Percentiles rank a stretch among this genome's conserved stretches.
phyloP scores from a whole-genome alignment of 202 grass and related monocot species.

The Zizania palustris region DNA sequence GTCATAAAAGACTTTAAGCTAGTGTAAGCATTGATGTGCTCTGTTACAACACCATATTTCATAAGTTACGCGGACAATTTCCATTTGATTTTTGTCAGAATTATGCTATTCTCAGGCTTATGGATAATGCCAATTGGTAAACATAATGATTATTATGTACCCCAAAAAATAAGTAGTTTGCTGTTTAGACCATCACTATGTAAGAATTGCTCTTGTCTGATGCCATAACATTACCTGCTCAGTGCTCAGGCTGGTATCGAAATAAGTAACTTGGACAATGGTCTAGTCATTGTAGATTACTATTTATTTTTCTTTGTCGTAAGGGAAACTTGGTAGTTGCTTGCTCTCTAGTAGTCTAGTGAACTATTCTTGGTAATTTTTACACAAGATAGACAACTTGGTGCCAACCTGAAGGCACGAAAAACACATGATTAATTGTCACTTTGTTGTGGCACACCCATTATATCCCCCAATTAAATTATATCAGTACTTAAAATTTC shows the following conservation, averaged over 20 bases:
- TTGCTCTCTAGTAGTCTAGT: neutral
- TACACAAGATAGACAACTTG: neutral
- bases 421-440: neutral
- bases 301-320: constrained; percentile 12
- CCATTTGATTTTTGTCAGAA: neutral
- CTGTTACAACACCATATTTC: constrained; percentile 2
- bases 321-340: neutral
- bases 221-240: neutral
- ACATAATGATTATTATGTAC: neutral
- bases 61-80: neutral
- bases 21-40: neutral
- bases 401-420: neutral
- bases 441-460: neutral
- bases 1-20: neutral
- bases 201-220: neutral
- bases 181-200: neutral
- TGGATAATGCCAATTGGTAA: neutral
- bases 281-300: neutral
- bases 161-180: neutral
- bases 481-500: neutral
- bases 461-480: neutral
- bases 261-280: neutral
- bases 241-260: constrained; percentile 3
- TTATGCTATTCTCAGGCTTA: neutral
- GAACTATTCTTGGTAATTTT: neutral